Percentiles rank a stretch among this genome's conserved stretches.
phyloP scores from a whole-genome alignment of 352 stramenopile species.

The Plasmopara muralis region DNA sequence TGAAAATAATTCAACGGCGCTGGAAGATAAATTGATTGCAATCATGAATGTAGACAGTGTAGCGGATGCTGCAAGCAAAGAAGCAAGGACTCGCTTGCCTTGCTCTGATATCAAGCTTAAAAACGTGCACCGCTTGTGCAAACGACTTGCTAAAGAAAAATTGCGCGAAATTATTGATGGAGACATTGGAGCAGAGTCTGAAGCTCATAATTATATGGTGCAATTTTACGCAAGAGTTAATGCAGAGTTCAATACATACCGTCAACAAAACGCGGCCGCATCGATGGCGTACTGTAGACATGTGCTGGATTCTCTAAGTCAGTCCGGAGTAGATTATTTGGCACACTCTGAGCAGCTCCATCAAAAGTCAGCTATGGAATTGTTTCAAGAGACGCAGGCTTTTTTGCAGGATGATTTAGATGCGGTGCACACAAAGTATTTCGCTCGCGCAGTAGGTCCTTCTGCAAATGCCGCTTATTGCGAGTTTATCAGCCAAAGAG shows the following conservation, averaged over 20 bases:
- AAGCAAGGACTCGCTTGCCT: slow-evolving; percentile 60
- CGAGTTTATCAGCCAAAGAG: slow-evolving; percentile 71
- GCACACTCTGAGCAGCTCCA: slow-evolving; percentile 19
- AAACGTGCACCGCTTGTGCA: slow-evolving; percentile 61
- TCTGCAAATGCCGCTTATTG: slow-evolving; percentile 79
- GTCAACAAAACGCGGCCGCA: slow-evolving; percentile 70
- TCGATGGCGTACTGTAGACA: slow-evolving; percentile 81
- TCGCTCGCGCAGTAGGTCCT: slow-evolving; percentile 49
- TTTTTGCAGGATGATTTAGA: slow-evolving; percentile 54
- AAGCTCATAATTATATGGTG: slow-evolving; percentile 51
- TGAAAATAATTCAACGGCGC: slow-evolving; percentile 31
- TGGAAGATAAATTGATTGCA: slow-evolving; percentile 60
- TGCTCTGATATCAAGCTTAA: slow-evolving; percentile 49
- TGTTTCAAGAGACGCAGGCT: slow-evolving; percentile 61
- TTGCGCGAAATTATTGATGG: slow-evolving; percentile 60
- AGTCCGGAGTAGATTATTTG: slow-evolving; percentile 35
- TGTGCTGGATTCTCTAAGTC: slow-evolving; percentile 42
- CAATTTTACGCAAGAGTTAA: slow-evolving; percentile 48
- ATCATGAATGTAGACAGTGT: slow-evolving; percentile 53
- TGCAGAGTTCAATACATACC: slow-evolving; percentile 42
- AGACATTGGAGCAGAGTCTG: slow-evolving; percentile 54
- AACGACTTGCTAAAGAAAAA: slow-evolving; percentile 68
- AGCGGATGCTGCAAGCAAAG: slow-evolving; percentile 17
- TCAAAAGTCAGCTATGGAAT: slow-evolving; percentile 66
- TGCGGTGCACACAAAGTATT: slow-evolving; percentile 52